Evolutionary conservation across 768 basidiomycete species (phyloP), one percentile per base, ranked within the genome.

Genomic region (Russula sp.): DNA sequence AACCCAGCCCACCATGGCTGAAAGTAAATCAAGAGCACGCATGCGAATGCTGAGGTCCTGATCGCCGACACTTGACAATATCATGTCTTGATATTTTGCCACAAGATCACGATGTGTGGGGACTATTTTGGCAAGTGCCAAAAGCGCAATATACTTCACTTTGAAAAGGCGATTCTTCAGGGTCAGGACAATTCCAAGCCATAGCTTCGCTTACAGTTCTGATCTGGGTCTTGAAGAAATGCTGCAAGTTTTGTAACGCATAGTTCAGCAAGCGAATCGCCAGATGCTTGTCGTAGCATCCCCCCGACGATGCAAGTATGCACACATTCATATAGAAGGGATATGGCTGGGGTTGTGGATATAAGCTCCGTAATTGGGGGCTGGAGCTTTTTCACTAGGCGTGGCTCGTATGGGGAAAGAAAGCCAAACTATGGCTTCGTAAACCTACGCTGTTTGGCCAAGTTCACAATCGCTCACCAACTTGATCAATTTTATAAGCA

Each of bases 401-500:
- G 88, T 22, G 92, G 91, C 74, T 99, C 96, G 66, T 90, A 79
- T 16, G 97, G 96, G 1, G 91, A 91, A 20, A 99, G 75, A 18
- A 88, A 86, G 22, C 96, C 95, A 76, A 99, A 98, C 96, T 98
- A 70, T 6, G 34, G 18, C 61, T 61, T 22, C 55, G 63, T 51
- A 4, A 50, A 52, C n/a, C 44, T 55, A 32, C 10, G 56, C 32
- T 42, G 20, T 44, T 32, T 40, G 51, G 49, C 18, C 7, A 14
- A 27, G 52, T 51, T 62, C 53, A 14, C 27, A 34, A 22, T 48
- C 62, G 70, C 81, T 70, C 74, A 94, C 96, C 73, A 98, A 75
- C 76, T 99, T 99, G 72, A 98, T 87, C 58, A 98, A 88, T 76
- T 99, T 99, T 74, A 99, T 99, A 63, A 99, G 82, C 92, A 98